Base-by-base conservation (phyloP, 495 filamentous ascomycete genomes). In the Cudoniella acicularis region DNA sequence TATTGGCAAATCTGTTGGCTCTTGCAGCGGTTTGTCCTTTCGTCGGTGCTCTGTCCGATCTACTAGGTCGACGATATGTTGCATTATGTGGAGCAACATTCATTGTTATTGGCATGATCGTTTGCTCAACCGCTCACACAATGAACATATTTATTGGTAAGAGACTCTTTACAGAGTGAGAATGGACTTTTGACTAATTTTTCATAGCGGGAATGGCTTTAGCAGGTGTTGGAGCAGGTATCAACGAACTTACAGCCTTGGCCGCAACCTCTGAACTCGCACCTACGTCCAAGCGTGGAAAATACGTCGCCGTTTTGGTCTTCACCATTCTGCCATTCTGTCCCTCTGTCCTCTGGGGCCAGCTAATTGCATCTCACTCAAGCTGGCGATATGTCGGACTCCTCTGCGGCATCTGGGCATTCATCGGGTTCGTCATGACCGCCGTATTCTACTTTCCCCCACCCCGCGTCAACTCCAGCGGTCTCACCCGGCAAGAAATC, bases 91-190 rank as follows among this genome's bases (percentile, higher is more conserved):
- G 87, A 1, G 79, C 77, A 10, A 47, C 67, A 9, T 77, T 86
- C 24, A 73, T 89, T 54, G 77, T 86, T 43, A 49, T 89, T 27
- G 87, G 86, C n/a, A 84, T 86, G 73, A 82, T 87, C 27, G 73
- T 90, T 23, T 79, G 78, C 60, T 79, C 80, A 23, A 86, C 84
- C 8, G 87, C 86, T 1, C 59, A 83, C 17, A 77, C 62, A 1
- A 91, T 90, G 87, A 84, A 85, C 60, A 75, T 73, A 52, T 88
- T 89, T 63, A 89, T 90, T 54, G 80, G 86, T 86, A 70, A 59
- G 78, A 57, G 67, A 8, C n/a, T 25, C 48, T 26, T 23, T 6
- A 10, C 21, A 13, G 6, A 61, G 66, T 49, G 59, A 68, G 16
- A 61, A n/a, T n/a, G n/a, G n/a, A n/a, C n/a, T 61, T 65, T 61